Conservation (phyloP, 257 asterid genomes). For the Catharanthus roseus region DNA sequence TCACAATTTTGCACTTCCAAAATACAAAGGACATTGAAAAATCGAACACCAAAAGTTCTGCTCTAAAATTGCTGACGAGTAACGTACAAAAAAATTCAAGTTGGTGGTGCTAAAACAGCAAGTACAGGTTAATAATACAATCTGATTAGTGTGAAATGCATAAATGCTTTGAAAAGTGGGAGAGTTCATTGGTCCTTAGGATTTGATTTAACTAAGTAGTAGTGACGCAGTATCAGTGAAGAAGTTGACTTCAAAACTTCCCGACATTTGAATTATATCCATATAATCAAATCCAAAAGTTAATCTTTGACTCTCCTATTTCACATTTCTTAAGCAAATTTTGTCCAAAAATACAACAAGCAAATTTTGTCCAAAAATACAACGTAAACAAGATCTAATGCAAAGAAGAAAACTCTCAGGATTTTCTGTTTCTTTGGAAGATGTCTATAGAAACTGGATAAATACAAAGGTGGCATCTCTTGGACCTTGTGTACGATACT, state of each 20-base stretch:
- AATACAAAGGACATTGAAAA: neutral
- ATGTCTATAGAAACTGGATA: neutral
- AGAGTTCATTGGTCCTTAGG: neutral
- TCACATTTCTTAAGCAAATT: neutral
- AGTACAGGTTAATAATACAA: neutral
- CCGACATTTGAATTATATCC: neutral
- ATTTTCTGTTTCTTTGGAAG: neutral
- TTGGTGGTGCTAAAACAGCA: neutral
- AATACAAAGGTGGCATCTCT: neutral
- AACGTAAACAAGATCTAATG: too few relatives aligned
- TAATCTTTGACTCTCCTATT: too few relatives aligned
- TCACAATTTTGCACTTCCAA: neutral
- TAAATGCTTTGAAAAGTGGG: neutral
- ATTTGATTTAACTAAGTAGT: too few relatives aligned
- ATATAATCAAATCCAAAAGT: neutral
- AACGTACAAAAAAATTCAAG: neutral
- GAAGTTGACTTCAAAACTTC: too few relatives aligned
- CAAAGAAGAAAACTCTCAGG: too few relatives aligned
- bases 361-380: too few relatives aligned
- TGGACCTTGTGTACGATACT: too few relatives aligned
- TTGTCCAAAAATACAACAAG: neutral
- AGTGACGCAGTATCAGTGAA: neutral
- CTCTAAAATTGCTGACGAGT: neutral
- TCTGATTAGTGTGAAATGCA: neutral
- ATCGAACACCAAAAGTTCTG: neutral